Evolutionary conservation across 208 protist genomes (phyloP).

Genomic region (Wallacemonas sp.): DNA sequence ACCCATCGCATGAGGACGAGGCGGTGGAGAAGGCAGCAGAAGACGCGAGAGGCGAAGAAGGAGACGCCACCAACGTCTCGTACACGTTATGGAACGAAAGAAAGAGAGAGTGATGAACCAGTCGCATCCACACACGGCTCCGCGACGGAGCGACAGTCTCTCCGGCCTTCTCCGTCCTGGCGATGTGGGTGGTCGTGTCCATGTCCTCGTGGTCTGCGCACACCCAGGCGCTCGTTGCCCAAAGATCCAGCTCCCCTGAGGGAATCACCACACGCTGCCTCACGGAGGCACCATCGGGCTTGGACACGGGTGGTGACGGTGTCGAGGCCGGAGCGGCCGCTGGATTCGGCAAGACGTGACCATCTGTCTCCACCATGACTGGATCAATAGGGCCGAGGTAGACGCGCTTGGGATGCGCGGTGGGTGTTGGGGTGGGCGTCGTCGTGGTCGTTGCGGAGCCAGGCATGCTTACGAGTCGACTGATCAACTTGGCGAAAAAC

Average conservation of each 20-base stretch:
- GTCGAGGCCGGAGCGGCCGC: slow-evolving; percentile 3
- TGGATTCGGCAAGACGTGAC: background rate
- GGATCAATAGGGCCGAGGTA: slow-evolving; percentile 7
- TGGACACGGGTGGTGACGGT: too few relatives aligned
- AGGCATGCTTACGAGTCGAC: slow-evolving; percentile 42
- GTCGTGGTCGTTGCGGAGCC: background rate
- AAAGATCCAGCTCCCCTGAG: background rate
- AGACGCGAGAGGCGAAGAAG: background rate
- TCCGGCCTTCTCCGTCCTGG: too few relatives aligned
- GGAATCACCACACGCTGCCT: slow-evolving; percentile 7
- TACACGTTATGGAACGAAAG: slow-evolving; percentile 66
- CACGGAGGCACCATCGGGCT: too few relatives aligned
- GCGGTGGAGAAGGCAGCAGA: background rate
- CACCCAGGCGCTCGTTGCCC: slow-evolving; percentile 10
- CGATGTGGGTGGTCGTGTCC: background rate
- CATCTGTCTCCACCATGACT: slow-evolving; percentile 4
- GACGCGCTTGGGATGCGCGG: slow-evolving; percentile 6
- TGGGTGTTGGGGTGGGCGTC: background rate
- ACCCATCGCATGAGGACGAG: background rate
- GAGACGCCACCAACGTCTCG: background rate
- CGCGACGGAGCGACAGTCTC: too few relatives aligned
- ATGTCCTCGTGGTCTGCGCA: background rate
- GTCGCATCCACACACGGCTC: slow-evolving; percentile 64
- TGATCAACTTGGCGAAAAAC: slow-evolving; percentile 75
- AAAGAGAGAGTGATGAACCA: slow-evolving; percentile 81